Evolutionary conservation across 176 grass and related monocot genomes (phyloP).

Genomic region (Eleusine indica): DNA sequence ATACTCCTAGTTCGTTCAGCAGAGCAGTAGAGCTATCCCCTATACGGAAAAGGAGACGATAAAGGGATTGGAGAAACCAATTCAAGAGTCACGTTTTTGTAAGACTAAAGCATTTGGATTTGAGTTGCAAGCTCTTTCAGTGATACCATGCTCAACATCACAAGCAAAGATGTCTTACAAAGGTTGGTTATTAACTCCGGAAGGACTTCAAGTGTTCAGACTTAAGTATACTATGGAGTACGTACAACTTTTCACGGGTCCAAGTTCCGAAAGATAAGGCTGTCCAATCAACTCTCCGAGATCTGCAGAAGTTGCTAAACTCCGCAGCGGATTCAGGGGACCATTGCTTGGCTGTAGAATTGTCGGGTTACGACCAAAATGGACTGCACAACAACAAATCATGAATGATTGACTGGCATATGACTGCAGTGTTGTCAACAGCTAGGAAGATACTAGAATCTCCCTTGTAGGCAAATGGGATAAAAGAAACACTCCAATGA

Average conservation of each 20-base stretch:
- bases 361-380: conserved; percentile 31
- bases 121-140: neutral
- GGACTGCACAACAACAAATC: neutral
- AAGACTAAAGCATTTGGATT: neutral
- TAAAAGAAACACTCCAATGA: conserved; percentile 9
- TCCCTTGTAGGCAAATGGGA: conserved; percentile 18
- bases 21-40: neutral
- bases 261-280: neutral
- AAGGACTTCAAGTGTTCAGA: neutral
- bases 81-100: neutral
- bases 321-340: conserved; percentile 9
- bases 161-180: conserved; percentile 41
- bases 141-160: conserved; percentile 35
- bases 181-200: neutral
- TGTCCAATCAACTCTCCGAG: neutral
- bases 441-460: neutral
- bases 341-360: conserved; percentile 42
- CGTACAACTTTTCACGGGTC: neutral
- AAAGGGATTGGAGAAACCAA: neutral
- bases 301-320: neutral
- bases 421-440: neutral
- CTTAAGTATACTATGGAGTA: neutral
- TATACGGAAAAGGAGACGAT: neutral
- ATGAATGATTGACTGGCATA: conserved; percentile 22
- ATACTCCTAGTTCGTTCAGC: neutral